Base-by-base conservation (phyloP, 345 rosid species). In the Tarenaya hassleriana region DNA sequence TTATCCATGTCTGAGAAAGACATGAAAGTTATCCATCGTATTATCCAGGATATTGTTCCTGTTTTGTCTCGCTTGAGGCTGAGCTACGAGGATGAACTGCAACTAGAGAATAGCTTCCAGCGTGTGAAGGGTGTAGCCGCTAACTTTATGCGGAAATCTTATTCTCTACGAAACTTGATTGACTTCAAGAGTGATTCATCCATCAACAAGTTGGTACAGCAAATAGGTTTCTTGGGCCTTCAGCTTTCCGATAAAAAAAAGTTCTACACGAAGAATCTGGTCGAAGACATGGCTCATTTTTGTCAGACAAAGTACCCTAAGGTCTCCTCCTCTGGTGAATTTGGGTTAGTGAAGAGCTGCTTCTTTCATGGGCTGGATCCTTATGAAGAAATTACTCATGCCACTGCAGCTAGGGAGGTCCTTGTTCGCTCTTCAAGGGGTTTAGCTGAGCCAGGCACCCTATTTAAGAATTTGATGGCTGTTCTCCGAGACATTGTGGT, bases 381-480 rank as follows among this genome's bases (percentile, higher is more conserved):
- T 1, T 92, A 81, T 62, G 98, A 88, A 69, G 88, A 75, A 75
- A 73, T 92, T 70, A 80, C 76, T 56, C 96, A 92, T 79, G 85
- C 98, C 16, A 78, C 84, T 20, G 78, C 81, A 7, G 66, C 84
- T 7, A 73, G 97, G 56, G 96, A 92, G 73, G 86, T 85, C 19
- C 85, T 92, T 52, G 90, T 88, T 40, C 94, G 95, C 24, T 92
- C 95, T 8, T 73, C 94, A 1, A 78, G 88, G 58, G 96, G 98
- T 33, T 77, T 92, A 62, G 76, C 97, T 55, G 98, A 92, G 73
- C 97, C 98, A 15, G 98, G 96, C 46, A 92, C 95, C 3, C 70
- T 88, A 55, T 92, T 92, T 61, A 92, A 92, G 65, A 88, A 85
- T 64, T 63, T 92, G 60, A 92, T 92, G 94, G 98, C 98, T 48